A percentile compares a stretch with the other conserved stretches of the same genome.
Conservation (phyloP, 768 basidiomycete genomes). For the Dacryopinax primogenitus region DNA sequence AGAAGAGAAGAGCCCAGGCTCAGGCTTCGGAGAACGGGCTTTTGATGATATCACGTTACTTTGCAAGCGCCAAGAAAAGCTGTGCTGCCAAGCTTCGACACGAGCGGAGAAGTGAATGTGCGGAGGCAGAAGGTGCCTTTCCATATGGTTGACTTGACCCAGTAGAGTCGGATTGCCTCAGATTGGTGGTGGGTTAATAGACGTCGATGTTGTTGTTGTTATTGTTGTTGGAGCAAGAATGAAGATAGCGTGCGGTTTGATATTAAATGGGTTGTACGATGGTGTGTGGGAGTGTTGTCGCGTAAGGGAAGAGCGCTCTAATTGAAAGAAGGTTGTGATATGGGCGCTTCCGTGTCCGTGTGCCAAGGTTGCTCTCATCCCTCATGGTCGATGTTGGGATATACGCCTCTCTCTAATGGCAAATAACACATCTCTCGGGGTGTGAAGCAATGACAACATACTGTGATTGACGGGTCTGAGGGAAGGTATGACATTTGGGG, state of each 20-base stretch:
- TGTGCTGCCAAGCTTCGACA: background rate
- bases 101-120: constrained; percentile 3
- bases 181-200: background rate
- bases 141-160: constrained; percentile 2
- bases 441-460: background rate
- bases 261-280: background rate
- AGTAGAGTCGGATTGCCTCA: background rate
- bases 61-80: background rate
- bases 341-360: background rate
- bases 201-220: background rate
- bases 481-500: background rate
- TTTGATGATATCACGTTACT: constrained; percentile 7
- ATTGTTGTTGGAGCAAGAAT: background rate
- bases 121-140: background rate
- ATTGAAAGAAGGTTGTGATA: background rate
- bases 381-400: background rate
- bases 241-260: background rate
- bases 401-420: background rate
- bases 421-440: background rate
- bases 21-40: too few relatives aligned
- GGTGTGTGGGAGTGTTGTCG: background rate
- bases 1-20: too few relatives aligned
- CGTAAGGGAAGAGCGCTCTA: background rate
- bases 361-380: background rate
- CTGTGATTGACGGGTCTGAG: background rate